Evolutionary conservation across 257 asterid genomes (phyloP).

Genomic region (Linderniella brevidens): DNA sequence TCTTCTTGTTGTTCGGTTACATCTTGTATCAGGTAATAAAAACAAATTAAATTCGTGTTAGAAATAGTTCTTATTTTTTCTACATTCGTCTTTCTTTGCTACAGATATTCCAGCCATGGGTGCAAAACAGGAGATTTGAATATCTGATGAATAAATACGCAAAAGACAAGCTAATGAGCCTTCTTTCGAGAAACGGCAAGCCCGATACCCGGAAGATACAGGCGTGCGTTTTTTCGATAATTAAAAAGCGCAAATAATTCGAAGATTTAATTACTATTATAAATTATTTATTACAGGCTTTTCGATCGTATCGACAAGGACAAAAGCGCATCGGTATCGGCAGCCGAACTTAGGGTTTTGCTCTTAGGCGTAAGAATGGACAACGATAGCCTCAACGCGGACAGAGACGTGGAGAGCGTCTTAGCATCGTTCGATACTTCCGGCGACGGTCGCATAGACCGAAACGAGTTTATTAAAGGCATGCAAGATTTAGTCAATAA

Average conservation of each 20-base stretch:
- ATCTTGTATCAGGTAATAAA: slow-evolving; percentile 25
- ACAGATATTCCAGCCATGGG: slow-evolving; percentile 47
- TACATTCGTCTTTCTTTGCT: not conserved
- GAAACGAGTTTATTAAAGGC: slow-evolving; percentile 29
- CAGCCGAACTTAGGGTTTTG: slow-evolving; percentile 37
- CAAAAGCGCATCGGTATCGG: slow-evolving; percentile 20
- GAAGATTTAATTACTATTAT: not conserved
- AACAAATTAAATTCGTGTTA: too few species aligned
- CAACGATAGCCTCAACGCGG: slow-evolving; percentile 15
- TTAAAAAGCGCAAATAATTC: not conserved
- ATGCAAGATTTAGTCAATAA: slow-evolving; percentile 15
- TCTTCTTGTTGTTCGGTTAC: slow-evolving; percentile 19
- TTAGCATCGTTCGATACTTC: slow-evolving; percentile 25
- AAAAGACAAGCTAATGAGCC: slow-evolving; percentile 27
- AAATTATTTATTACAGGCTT: slow-evolving; percentile 18
- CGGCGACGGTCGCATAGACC: slow-evolving; percentile 24
- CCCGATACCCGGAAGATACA: slow-evolving; percentile 28
- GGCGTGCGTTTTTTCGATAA: slow-evolving; percentile 11
- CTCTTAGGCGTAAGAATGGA: slow-evolving; percentile 31
- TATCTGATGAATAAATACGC: slow-evolving; percentile 35
- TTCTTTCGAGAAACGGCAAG: slow-evolving; percentile 29
- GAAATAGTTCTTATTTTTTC: too few species aligned
- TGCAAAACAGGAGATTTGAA: slow-evolving; percentile 37
- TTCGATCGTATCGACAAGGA: slow-evolving; percentile 22
- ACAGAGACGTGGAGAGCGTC: slow-evolving; percentile 20